phyloP scores from a whole-genome alignment of 768 basidiomycete genomes.

The Lactarius evosmus region DNA sequence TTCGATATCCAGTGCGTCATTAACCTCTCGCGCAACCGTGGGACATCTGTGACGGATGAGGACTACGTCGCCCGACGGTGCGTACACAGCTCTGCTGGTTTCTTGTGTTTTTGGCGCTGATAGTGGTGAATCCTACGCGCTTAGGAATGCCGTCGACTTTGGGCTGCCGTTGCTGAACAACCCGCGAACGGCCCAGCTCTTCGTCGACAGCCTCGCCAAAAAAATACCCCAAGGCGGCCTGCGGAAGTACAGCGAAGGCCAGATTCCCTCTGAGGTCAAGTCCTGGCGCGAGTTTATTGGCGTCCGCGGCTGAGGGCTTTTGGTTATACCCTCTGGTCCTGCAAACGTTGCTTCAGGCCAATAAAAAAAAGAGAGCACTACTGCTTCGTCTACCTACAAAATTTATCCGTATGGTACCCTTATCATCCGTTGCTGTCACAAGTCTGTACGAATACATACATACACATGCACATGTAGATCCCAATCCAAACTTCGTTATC shows the following conservation, averaged over 20 bases:
- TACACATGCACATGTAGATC: conserved; percentile 1
- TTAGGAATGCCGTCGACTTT: conserved; percentile 25
- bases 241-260: conserved; percentile 78
- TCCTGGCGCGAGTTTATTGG: conserved; percentile 93
- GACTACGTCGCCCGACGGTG: conserved; percentile 94
- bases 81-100: conserved; percentile 31
- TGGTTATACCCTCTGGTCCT: conserved; percentile 5
- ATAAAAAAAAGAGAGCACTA: not conserved
- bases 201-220: conserved; percentile 82
- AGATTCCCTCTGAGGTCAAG: conserved; percentile 84
- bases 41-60: conserved; percentile 74
- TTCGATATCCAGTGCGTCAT: conserved; percentile 93
- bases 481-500: not conserved
- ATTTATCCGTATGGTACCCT: conserved; percentile 2
- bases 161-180: conserved; percentile 91
- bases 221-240: conserved; percentile 82
- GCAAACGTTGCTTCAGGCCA: conserved; percentile 7
- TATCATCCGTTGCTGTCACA: not conserved
- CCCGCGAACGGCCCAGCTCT: conserved; percentile 81
- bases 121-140: not conserved
- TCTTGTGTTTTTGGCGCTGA: conserved; percentile 10
- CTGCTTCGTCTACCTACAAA: not conserved
- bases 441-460: conserved; percentile 14
- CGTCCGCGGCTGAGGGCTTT: conserved; percentile 47
- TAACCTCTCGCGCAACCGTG: conserved; percentile 83